Evolutionary conservation across 2,329 filamentous ascomycete genomes (phyloP).

Genomic region (Coniochaeta ligniaria): DNA sequence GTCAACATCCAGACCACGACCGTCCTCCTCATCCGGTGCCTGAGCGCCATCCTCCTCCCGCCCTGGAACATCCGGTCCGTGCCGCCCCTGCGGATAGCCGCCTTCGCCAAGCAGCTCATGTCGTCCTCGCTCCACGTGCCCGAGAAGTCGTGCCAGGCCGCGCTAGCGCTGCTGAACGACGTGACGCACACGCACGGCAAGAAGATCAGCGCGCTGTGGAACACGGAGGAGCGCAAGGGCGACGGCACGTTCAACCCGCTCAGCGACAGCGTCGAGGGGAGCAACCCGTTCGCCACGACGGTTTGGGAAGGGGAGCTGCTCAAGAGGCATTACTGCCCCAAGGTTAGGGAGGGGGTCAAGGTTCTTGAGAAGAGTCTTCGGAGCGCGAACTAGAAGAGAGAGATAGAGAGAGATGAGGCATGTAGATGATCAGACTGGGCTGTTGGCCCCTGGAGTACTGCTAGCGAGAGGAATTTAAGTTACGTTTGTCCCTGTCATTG

Average conservation of each 20-base stretch:
- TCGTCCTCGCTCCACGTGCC: constrained; percentile 76
- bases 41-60: constrained; percentile 76
- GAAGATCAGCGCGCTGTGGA: constrained; percentile 82
- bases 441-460: background rate
- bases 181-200: constrained; percentile 74
- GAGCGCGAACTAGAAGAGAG: background rate
- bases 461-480: background rate
- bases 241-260: constrained; percentile 79
- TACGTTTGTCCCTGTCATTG: background rate
- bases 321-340: constrained; percentile 77
- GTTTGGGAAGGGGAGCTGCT: constrained; percentile 92
- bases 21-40: constrained; percentile 79
- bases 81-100: constrained; percentile 78
- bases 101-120: constrained; percentile 89
- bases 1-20: constrained; percentile 95
- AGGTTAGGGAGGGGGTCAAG: constrained; percentile 69
- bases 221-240: constrained; percentile 87
- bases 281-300: constrained; percentile 84
- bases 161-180: constrained; percentile 70
- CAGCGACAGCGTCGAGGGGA: constrained; percentile 68
- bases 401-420: no score
- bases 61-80: constrained; percentile 64
- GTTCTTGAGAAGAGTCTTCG: constrained; percentile 60
- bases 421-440: background rate
- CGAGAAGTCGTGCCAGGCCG: constrained; percentile 78